Evolutionary conservation across 257 asterid genomes (phyloP).

Genomic region (Nicotiana paniculata): DNA sequence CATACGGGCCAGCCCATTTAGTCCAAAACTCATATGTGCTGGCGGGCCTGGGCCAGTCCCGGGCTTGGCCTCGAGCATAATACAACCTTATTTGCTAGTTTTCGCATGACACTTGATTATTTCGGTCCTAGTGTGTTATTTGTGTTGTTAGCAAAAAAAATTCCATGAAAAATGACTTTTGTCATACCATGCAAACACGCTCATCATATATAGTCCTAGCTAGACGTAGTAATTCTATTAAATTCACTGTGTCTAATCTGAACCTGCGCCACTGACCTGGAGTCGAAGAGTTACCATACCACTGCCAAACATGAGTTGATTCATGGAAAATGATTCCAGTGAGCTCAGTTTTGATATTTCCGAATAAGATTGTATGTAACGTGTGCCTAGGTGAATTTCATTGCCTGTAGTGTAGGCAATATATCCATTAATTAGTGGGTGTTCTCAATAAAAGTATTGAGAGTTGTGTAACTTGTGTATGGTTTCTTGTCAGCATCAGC

Average conservation of each 20-base stretch:
- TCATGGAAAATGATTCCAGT: slow-evolving; percentile 59
- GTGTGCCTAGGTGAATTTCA: slow-evolving; percentile 45
- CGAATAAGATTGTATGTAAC: slow-evolving; percentile 36
- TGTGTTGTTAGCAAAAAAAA: too few species aligned
- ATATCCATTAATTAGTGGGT: slow-evolving; percentile 23
- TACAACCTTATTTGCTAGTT: too few species aligned
- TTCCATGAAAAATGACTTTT: too few species aligned
- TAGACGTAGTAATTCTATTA: background rate
- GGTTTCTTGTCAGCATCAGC: slow-evolving; percentile 24
- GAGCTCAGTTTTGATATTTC: slow-evolving; percentile 38
- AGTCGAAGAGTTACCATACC: slow-evolving; percentile 48
- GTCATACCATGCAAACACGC: background rate
- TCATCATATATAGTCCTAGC: background rate
- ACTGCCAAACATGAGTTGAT: slow-evolving; percentile 57
- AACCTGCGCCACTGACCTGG: slow-evolving; percentile 7
- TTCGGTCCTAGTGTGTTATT: too few species aligned
- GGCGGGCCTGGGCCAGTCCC: too few species aligned
- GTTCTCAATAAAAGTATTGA: slow-evolving; percentile 45
- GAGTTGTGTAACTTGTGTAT: slow-evolving; percentile 16
- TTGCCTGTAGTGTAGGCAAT: slow-evolving; percentile 25
- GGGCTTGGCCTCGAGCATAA: too few species aligned
- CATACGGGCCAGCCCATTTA: too few species aligned
- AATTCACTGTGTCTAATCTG: background rate
- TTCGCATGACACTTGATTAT: too few species aligned
- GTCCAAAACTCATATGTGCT: too few species aligned